Evolutionary conservation across 805 yeast genomes (phyloP).

Genomic region (Cyberlindnera amylophila): DNA sequence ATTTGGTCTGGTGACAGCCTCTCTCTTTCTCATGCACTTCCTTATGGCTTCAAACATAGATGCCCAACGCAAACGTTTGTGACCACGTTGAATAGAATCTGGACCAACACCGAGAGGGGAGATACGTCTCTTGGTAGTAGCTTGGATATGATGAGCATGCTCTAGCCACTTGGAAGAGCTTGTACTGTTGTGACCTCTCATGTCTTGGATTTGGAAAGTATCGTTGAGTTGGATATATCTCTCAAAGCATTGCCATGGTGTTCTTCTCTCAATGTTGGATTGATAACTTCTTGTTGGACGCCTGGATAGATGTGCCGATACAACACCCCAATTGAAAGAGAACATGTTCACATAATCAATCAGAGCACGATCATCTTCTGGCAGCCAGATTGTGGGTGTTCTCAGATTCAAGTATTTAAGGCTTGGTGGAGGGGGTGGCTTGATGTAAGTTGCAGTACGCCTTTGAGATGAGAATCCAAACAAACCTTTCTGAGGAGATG

Average conservation of each 20-base stretch:
- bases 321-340: conserved; percentile 89
- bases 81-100: conserved; percentile 92
- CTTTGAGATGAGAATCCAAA: conserved; percentile 43
- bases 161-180: conserved; percentile 90
- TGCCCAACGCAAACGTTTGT: conserved; percentile 88
- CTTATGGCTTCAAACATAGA: conserved; percentile 95
- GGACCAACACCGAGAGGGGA: conserved; percentile 92
- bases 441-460: conserved; percentile 53
- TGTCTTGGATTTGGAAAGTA: conserved; percentile 77
- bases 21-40: conserved; percentile 85
- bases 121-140: conserved; percentile 81
- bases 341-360: conserved; percentile 81
- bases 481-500: conserved; percentile 52
- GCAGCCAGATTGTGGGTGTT: conserved; percentile 94
- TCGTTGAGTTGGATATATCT: conserved; percentile 91
- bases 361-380: conserved; percentile 82
- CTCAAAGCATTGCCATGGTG: conserved; percentile 99
- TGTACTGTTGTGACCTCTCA: conserved; percentile 81
- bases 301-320: conserved; percentile 73
- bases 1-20: conserved; percentile 62
- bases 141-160: conserved; percentile 84
- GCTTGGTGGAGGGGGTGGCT: conserved; percentile 92
- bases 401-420: conserved; percentile 74
- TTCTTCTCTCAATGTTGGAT: conserved; percentile 89
- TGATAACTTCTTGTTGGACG: conserved; percentile 65